A percentile compares a stretch with the other conserved stretches of the same genome.
Evolutionary conservation across 106 monocot genomes (phyloP).

Genomic region (Gastrodia elata): DNA sequence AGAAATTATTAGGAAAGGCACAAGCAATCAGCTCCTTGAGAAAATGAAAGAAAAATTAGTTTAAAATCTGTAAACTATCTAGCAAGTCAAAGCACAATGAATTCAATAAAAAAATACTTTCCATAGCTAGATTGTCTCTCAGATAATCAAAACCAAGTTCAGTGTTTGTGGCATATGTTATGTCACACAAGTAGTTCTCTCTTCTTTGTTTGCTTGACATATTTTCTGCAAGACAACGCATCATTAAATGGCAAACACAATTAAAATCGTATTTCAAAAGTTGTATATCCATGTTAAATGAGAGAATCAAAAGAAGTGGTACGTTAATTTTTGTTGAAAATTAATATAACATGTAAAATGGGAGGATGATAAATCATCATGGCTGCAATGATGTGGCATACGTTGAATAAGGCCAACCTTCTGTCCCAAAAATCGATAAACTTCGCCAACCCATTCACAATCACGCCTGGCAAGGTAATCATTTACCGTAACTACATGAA

Average conservation of each 20-base stretch:
- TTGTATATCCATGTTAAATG: neutral
- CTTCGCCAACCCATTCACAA: slow-evolving; percentile 99
- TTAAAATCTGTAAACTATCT: neutral
- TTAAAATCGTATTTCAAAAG: no score
- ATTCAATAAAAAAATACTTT: slow-evolving; percentile 27
- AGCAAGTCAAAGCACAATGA: slow-evolving; percentile 6
- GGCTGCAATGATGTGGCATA: slow-evolving; percentile 41
- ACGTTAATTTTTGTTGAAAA: no score
- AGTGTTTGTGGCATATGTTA: slow-evolving; percentile 98
- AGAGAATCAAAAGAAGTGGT: neutral
- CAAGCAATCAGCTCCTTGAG: neutral
- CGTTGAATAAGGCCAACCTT: slow-evolving; percentile 99
- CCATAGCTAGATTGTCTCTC: slow-evolving; percentile 96
- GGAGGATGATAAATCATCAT: slow-evolving; percentile 2
- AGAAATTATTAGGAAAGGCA: slow-evolving; percentile 6
- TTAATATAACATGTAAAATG: no score
- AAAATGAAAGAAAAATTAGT: slow-evolving; percentile 4
- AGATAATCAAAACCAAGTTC: slow-evolving; percentile 96
- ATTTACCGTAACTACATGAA: slow-evolving; percentile 97
- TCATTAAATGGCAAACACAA: neutral
- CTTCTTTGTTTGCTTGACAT: slow-evolving; percentile 92
- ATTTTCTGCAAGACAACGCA: slow-evolving; percentile 51
- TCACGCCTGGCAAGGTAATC: slow-evolving; percentile 85
- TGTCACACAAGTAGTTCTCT: slow-evolving; percentile 87
- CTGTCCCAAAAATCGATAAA: slow-evolving; percentile 89